Percentiles rank a stretch among this genome's conserved stretches.
These are phyloP conservation scores for Purshia tridentata DNA, from an alignment of 306 rosid species.

Conservation along the genomic window DNA sequence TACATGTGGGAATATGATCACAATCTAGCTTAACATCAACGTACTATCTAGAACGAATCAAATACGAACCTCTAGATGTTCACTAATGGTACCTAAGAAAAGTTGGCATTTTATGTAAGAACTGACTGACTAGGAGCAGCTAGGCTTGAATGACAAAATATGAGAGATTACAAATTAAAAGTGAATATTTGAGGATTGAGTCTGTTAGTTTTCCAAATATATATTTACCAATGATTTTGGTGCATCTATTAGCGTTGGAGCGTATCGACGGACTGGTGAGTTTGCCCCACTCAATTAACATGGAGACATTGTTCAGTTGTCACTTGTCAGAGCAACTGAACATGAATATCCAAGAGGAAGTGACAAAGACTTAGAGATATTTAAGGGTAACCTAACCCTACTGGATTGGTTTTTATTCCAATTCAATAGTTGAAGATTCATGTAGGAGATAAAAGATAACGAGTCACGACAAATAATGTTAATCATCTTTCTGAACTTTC, in stretches of 20 bases:
- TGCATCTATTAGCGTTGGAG: slow-evolving; percentile 2
- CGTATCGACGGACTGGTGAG: not conserved
- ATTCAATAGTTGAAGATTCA: slow-evolving; percentile 5
- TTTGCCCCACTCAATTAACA: not conserved
- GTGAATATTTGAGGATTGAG: not conserved
- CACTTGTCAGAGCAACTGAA: not conserved
- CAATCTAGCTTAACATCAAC: not conserved
- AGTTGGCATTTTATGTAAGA: not conserved
- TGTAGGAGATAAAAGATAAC: slow-evolving; percentile 18
- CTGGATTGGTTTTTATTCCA: slow-evolving; percentile 10
- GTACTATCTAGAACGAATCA: not conserved
- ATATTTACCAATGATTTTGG: not conserved
- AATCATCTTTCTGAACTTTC: not conserved
- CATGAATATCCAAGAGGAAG: not conserved
- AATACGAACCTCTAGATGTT: not conserved
- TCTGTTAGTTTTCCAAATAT: not conserved
- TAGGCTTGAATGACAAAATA: not conserved
- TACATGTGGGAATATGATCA: not conserved
- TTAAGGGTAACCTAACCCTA: slow-evolving; percentile 14
- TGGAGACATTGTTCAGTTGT: not conserved
- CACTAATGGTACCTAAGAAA: slow-evolving; percentile 6
- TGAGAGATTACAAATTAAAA: not conserved
- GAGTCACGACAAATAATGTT: not conserved
- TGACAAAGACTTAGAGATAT: not conserved
- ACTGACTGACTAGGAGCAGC: not conserved